Base-by-base conservation (phyloP, 805 yeast species). In the Candida awuae region DNA sequence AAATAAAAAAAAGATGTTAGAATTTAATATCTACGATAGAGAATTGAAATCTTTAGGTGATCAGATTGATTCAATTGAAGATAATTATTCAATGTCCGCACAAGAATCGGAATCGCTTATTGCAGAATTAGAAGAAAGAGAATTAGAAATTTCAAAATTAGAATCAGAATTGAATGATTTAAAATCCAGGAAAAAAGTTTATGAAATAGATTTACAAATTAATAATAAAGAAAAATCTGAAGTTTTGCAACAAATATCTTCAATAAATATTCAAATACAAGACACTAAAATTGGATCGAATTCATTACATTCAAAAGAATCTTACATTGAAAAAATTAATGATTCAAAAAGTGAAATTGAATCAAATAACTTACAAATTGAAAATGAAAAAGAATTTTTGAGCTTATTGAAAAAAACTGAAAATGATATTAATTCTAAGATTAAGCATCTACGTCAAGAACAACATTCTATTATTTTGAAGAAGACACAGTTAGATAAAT, bases 11-110 rank as follows among this genome's bases (percentile, higher is more conserved):
- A 82, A 85, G 53, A 71, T 78, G 23, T 68, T 75, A 14, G 95
- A 88, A 49, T 87, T 74, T 58, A 76, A 81, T 25, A 60, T 88
- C 8, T 77, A 77, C 52, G 92, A 83, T 53, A 70, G 90, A 36
- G 97, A 92, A 56, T 59, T 83, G 39, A 68, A 65, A 32, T 80
- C 75, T 29, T 62, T 85, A 19, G 73, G 71, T 21, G 68, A 69
- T 16, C 71, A 74, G 33, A 73, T 84, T 22, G 87, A 77, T 38
- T 62, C 58, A 13, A 62, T 82, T 31, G 90, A 83, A 35, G 66
- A 64, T 18, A 73, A 71, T 15, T 78, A 84, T 47, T 66, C 68
- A 18, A 58, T 62, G 8, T 60, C 73, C 4, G 58, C 78, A 16
- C 66, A 67, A 17, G 69, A 70, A n/a, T 73, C 83, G 1, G 73